Percentiles rank a stretch among this genome's conserved stretches.
Conservation (phyloP, 139 green algal genomes). For the Chlorella sp. region DNA sequence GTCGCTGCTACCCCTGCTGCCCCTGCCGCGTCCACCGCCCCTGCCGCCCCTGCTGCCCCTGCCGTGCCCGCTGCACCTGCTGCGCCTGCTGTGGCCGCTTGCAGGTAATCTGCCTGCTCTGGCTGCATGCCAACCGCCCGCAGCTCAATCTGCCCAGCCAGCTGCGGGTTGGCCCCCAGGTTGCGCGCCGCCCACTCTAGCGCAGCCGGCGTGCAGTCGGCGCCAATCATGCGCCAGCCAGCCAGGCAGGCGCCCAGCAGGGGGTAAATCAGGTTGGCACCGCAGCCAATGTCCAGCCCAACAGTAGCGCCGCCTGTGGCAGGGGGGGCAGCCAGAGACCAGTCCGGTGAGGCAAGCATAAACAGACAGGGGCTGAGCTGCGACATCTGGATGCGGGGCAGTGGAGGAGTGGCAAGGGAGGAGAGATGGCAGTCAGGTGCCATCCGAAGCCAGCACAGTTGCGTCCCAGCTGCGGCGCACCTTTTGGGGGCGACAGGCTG, state of each 20-base stretch:
- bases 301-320: not conserved
- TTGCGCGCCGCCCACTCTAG: slow-evolving; percentile 62
- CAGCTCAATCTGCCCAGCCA: slow-evolving; percentile 72
- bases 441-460: not conserved
- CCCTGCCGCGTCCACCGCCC: not conserved
- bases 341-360: too few species aligned
- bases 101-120: slow-evolving; percentile 14
- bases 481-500: slow-evolving; percentile 59
- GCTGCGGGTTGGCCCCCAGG: slow-evolving; percentile 69
- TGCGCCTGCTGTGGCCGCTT: not conserved
- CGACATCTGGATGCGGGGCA: too few species aligned
- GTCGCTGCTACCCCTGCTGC: not conserved
- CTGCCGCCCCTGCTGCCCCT: not conserved
- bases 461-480: not conserved
- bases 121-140: slow-evolving; percentile 39
- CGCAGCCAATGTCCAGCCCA: slow-evolving; percentile 92
- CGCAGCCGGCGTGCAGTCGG: slow-evolving; percentile 77
- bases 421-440: too few species aligned
- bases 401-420: too few species aligned
- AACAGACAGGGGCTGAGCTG: too few species aligned
- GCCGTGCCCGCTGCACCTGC: not conserved
- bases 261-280: slow-evolving; percentile 95
- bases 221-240: slow-evolving; percentile 87
- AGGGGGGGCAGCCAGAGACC: not conserved
- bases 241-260: slow-evolving; percentile 86